Evolutionary conservation across 2,329 filamentous ascomycete species (phyloP), one percentile per base, ranked within the genome.

Genomic region (Drechmeria coniospora): DNA sequence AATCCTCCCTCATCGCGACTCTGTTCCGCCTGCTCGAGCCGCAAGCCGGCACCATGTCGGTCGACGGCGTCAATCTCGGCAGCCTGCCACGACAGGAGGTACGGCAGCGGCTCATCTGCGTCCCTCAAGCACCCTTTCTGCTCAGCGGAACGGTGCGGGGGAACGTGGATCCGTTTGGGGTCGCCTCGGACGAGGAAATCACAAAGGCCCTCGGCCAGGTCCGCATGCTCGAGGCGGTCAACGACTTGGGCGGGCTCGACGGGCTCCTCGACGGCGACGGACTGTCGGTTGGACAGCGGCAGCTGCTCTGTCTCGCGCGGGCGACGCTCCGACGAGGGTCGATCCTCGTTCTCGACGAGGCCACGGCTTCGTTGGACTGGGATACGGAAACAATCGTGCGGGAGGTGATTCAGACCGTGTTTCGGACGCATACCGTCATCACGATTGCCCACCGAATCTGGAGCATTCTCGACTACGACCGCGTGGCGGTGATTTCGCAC

Each of bases 361-460:
- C 34, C 1, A 47, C 37, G 4, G 47, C 43, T 38, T 47, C 40
- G 45, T 50, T 56, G 14, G 53, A 56, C 30, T 32, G 33, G 7
- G 44, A 46, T 21, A 53, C 49, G 0, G 49, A 53, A 28, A 38
- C 42, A 16, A 37, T 36, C 10, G 47, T 56, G 27, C 49, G 47
- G 30, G 33, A 40, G 8, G 34, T 54, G 2, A 42, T 56, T 16
- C 42, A 51, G 25, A 47, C 21, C 1, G 34, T 41, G 19, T 46
- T 56, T 28, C 41, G 36, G 8, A 31, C 45, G 1, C 65, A 68
- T 36, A 79, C 73, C 0, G 60, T 78, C 20, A 46, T 60, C 16
- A 47, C 50, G 8, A 47, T 59, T n/a, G 53, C 50, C 2, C 57
- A 61, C 31, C 46, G 50, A 2, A 33, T 60, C 1, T 43, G 47